These are phyloP conservation scores for Tulasnella sp. DNA, from an alignment of 768 basidiomycete species.

Conservation along the genomic window DNA sequence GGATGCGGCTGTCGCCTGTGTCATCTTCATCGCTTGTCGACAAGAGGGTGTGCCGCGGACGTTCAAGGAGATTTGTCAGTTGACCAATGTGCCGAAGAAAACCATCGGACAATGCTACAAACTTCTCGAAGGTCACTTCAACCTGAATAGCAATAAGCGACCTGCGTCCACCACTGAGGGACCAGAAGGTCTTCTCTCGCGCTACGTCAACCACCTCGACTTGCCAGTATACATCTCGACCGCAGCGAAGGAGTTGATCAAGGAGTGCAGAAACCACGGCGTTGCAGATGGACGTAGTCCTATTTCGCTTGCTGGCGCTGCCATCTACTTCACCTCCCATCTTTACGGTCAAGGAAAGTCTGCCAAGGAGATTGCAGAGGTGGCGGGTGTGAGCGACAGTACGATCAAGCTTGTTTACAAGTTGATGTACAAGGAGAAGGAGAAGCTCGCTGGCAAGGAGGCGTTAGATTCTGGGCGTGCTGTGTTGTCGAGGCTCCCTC, in stretches of 20 bases:
- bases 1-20: slow-evolving; percentile 92
- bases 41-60: slow-evolving; percentile 94
- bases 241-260: slow-evolving; percentile 77
- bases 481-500: slow-evolving; percentile 32
- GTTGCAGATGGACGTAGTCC: slow-evolving; percentile 93
- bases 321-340: slow-evolving; percentile 88
- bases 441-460: slow-evolving; percentile 77
- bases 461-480: slow-evolving; percentile 68
- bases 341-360: slow-evolving; percentile 71
- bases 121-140: slow-evolving; percentile 82
- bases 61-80: slow-evolving; percentile 91
- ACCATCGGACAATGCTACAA: slow-evolving; percentile 90
- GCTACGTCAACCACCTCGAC: slow-evolving; percentile 90
- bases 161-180: slow-evolving; percentile 41
- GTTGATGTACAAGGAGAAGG: slow-evolving; percentile 66
- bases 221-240: slow-evolving; percentile 77
- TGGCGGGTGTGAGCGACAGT: slow-evolving; percentile 92
- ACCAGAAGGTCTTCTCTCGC: slow-evolving; percentile 56
- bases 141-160: slow-evolving; percentile 50
- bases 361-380: slow-evolving; percentile 79
- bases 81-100: slow-evolving; percentile 94
- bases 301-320: slow-evolving; percentile 97
- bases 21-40: slow-evolving; percentile 95
- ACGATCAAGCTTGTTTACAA: slow-evolving; percentile 90
- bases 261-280: slow-evolving; percentile 73